Conservation (phyloP, 805 yeast genomes). For the Hanseniaspora opuntiae region DNA sequence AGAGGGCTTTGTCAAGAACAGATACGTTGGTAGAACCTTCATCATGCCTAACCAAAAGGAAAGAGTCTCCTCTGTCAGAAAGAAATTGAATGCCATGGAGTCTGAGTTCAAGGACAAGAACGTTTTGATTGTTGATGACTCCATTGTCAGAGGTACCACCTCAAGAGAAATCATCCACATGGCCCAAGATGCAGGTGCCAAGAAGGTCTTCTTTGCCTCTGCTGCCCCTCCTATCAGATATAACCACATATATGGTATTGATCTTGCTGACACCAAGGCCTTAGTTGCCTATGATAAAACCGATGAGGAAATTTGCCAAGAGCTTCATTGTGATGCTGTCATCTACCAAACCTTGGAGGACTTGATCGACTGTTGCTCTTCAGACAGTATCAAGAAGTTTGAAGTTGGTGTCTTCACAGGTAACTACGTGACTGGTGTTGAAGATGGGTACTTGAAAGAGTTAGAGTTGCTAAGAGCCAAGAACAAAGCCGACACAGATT, state of each 20-base stretch:
- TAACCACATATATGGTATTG: slow-evolving; percentile 95
- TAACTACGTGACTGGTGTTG: slow-evolving; percentile 84
- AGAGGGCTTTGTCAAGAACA: slow-evolving; percentile 92
- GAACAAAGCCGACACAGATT: slow-evolving; percentile 50
- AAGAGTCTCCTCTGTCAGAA: slow-evolving; percentile 82
- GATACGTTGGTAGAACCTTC: slow-evolving; percentile 94
- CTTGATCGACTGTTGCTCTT: slow-evolving; percentile 62
- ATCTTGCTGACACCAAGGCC: slow-evolving; percentile 87
- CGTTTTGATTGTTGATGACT: slow-evolving; percentile 87
- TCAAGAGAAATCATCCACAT: slow-evolving; percentile 89
- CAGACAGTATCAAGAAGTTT: slow-evolving; percentile 38
- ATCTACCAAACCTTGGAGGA: slow-evolving; percentile 79
- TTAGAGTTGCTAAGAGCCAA: slow-evolving; percentile 72
- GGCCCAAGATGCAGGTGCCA: slow-evolving; percentile 99
- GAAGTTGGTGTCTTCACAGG: slow-evolving; percentile 98
- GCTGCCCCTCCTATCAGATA: slow-evolving; percentile 96
- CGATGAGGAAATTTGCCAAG: slow-evolving; percentile 61
- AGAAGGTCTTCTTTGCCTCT: slow-evolving; percentile 85
- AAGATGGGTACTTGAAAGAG: slow-evolving; percentile 65
- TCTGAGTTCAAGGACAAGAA: slow-evolving; percentile 74
- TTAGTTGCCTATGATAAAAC: slow-evolving; percentile 73
- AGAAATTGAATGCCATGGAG: slow-evolving; percentile 92
- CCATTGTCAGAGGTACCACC: slow-evolving; percentile 95
- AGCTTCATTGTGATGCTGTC: slow-evolving; percentile 80
- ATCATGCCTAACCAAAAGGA: slow-evolving; percentile 97